These are phyloP conservation scores for Lactarius hengduanensis DNA, from an alignment of 768 basidiomycete species.

Conservation along the genomic window DNA sequence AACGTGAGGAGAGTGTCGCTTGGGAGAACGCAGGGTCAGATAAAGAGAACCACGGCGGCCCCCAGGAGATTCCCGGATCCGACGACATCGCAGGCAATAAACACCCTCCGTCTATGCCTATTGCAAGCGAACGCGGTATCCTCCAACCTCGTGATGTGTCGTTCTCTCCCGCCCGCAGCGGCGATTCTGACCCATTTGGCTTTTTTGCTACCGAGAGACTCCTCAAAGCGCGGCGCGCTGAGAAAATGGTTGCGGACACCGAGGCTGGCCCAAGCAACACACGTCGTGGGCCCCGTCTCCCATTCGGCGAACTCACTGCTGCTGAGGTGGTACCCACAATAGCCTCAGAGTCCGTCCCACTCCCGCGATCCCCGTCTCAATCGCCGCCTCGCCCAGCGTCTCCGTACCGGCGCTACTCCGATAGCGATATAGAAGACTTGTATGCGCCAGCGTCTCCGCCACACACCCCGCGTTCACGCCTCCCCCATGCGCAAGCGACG, in stretches of 20 bases:
- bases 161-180: slow-evolving; percentile 15
- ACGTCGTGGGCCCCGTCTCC: slow-evolving; percentile 16
- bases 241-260: neutral
- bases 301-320: slow-evolving; percentile 21
- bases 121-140: slow-evolving; percentile 25
- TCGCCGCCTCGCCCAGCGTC: slow-evolving; percentile 2
- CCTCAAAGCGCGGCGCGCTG: slow-evolving; percentile 23
- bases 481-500: slow-evolving; percentile 14
- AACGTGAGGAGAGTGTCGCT: slow-evolving; percentile 19
- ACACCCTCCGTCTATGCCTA: slow-evolving; percentile 2
- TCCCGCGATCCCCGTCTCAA: neutral
- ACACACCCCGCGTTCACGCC: slow-evolving; percentile 19
- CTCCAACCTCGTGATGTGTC: slow-evolving; percentile 24
- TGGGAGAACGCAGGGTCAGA: slow-evolving; percentile 28
- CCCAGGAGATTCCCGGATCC: slow-evolving; percentile 7
- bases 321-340: slow-evolving; percentile 1
- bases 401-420: slow-evolving; percentile 24
- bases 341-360: neutral
- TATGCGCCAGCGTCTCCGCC: slow-evolving; percentile 26
- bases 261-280: slow-evolving; percentile 19
- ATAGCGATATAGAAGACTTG: slow-evolving; percentile 29
- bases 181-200: slow-evolving; percentile 28
- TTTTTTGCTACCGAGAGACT: slow-evolving; percentile 27
- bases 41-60: slow-evolving; percentile 24
- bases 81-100: slow-evolving; percentile 11